Conservation (phyloP, 129 eudicot species). For the Scalesia atractyloides region DNA sequence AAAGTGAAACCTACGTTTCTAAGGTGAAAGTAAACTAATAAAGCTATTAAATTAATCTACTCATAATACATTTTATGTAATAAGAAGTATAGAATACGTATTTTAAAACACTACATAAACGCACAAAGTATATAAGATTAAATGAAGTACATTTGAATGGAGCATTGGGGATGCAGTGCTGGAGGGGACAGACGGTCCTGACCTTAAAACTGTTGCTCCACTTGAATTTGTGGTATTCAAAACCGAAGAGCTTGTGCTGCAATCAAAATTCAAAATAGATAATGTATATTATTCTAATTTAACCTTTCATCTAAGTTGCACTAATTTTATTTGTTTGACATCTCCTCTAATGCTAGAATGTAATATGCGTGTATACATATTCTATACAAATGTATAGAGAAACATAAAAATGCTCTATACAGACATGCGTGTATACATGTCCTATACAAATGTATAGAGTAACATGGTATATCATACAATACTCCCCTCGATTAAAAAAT, state of each 20-base stretch:
- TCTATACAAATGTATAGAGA: no score
- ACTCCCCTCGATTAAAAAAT: no score
- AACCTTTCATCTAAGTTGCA: neutral
- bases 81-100: slow-evolving; percentile 2
- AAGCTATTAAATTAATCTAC: slow-evolving; percentile 1
- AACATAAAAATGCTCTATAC: no score
- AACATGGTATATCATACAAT: no score
- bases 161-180: slow-evolving; percentile 35
- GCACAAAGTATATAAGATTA: slow-evolving; percentile 4
- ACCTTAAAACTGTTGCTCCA: slow-evolving; percentile 83
- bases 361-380: neutral
- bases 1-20: neutral
- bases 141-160: neutral
- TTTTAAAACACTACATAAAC: slow-evolving; percentile 22
- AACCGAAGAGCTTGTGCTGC: slow-evolving; percentile 89
- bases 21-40: neutral
- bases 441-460: no score
- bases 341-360: neutral
- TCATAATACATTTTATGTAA: neutral
- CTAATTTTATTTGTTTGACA: neutral
- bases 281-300: neutral
- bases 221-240: slow-evolving; percentile 76
- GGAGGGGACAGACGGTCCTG: slow-evolving; percentile 62
- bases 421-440: no score
- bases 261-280: neutral